A percentile compares a stretch with the other conserved stretches of the same genome.
Evolutionary conservation across 306 rosid genomes (phyloP).

Genomic region (Cicer chorassanicum): DNA sequence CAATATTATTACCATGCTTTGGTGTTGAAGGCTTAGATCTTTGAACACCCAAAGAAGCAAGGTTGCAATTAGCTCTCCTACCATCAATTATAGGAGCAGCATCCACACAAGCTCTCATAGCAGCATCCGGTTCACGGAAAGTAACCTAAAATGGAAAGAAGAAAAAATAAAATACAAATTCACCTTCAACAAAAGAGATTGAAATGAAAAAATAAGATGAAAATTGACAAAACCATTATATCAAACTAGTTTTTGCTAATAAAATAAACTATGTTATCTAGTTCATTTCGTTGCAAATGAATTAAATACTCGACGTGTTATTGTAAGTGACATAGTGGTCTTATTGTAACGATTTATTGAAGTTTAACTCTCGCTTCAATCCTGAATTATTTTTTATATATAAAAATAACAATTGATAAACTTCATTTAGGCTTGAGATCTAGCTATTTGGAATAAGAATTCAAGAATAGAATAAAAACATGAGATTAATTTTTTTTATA

Average conservation of each 20-base stretch:
- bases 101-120: constrained; percentile 98
- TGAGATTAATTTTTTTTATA: background rate
- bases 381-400: background rate
- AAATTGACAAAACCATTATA: background rate
- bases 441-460: constrained; percentile 6
- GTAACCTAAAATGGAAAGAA: constrained; percentile 63
- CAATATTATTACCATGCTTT: constrained; percentile 63
- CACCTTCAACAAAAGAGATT: background rate
- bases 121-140: constrained; percentile 88
- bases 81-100: constrained; percentile 98
- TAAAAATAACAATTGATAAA: background rate
- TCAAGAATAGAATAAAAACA: background rate
- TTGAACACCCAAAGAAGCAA: constrained; percentile 98
- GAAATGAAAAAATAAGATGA: background rate
- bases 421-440: constrained; percentile 40
- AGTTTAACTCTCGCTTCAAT: background rate
- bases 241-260: background rate
- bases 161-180: background rate
- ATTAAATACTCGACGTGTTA: background rate
- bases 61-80: constrained; percentile 95
- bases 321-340: background rate
- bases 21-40: constrained; percentile 99
- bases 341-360: background rate
- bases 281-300: background rate
- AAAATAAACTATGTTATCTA: background rate